Evolutionary conservation across 306 rosid genomes (phyloP).

Genomic region (Trifolium fragiferum): DNA sequence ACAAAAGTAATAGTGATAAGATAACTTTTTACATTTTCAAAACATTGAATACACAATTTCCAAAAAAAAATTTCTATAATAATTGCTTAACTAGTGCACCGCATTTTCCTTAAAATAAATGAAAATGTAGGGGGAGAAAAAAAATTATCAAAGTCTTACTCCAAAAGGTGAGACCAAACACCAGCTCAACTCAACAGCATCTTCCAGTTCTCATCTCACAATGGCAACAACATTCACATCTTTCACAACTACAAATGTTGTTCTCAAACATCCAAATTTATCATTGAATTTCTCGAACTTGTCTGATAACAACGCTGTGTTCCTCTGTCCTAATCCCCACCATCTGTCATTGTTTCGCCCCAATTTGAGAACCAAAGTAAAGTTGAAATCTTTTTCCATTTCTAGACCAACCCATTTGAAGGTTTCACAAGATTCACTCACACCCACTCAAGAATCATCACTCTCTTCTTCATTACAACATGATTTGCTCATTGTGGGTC

Average conservation of each 20-base stretch:
- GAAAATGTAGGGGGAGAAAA: no score
- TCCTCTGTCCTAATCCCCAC: neutral
- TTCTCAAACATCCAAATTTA: slow-evolving; percentile 40
- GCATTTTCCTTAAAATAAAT: no score
- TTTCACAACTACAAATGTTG: slow-evolving; percentile 40
- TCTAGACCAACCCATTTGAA: slow-evolving; percentile 52
- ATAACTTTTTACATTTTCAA: no score
- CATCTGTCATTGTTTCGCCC: slow-evolving; percentile 33
- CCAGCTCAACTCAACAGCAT: neutral
- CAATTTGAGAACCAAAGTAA: slow-evolving; percentile 33
- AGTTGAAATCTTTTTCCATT: slow-evolving; percentile 43
- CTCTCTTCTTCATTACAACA: slow-evolving; percentile 50
- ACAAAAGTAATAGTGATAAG: no score
- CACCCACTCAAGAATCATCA: slow-evolving; percentile 55
- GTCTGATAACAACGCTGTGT: neutral
- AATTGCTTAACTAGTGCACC: no score
- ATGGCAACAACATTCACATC: slow-evolving; percentile 47
- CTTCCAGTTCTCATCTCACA: slow-evolving; percentile 13
- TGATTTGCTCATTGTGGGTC: slow-evolving; percentile 89
- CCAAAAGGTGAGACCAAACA: slow-evolving; percentile 12
- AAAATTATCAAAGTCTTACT: neutral
- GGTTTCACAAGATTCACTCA: slow-evolving; percentile 55
- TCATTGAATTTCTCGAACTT: neutral
- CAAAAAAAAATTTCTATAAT: no score
- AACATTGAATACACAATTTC: no score